phyloP scores from a whole-genome alignment of 805 yeast species.

The Cyberlindnera sargentensis region DNA sequence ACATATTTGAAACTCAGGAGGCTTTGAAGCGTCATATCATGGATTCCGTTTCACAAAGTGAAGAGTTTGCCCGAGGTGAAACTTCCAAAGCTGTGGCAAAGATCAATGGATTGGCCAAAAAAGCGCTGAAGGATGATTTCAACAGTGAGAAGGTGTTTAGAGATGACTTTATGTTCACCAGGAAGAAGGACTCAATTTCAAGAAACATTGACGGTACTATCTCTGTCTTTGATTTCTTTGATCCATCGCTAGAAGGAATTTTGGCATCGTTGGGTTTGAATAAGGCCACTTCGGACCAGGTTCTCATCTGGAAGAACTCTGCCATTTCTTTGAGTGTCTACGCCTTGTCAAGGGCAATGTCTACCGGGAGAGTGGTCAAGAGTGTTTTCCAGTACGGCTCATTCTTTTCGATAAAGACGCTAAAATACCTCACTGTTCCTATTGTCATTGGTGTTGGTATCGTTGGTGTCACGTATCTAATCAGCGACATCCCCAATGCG shows the following conservation, averaged over 20 bases:
- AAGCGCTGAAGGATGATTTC: slow-evolving; percentile 55
- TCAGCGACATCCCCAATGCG: slow-evolving; percentile 82
- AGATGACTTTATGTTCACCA: slow-evolving; percentile 76
- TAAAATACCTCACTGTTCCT: slow-evolving; percentile 49
- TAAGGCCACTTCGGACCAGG: slow-evolving; percentile 22
- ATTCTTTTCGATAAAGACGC: slow-evolving; percentile 27
- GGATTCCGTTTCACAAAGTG: slow-evolving; percentile 56
- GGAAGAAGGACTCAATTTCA: slow-evolving; percentile 54
- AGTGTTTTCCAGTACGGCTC: slow-evolving; percentile 31
- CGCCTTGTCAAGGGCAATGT: slow-evolving; percentile 22
- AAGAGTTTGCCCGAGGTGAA: slow-evolving; percentile 54
- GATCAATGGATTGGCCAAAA: slow-evolving; percentile 56
- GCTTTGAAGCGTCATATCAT: slow-evolving; percentile 61
- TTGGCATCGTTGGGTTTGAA: slow-evolving; percentile 24
- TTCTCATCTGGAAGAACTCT: slow-evolving; percentile 25
- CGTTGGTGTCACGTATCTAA: slow-evolving; percentile 52
- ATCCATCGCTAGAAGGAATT: slow-evolving; percentile 62
- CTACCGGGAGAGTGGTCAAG: slow-evolving; percentile 33
- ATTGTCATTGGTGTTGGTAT: slow-evolving; percentile 41
- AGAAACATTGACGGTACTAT: slow-evolving; percentile 54
- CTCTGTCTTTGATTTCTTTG: slow-evolving; percentile 68
- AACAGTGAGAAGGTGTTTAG: slow-evolving; percentile 54
- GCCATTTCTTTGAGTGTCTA: slow-evolving; percentile 24
- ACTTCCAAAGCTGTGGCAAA: slow-evolving; percentile 57
- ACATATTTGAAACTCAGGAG: slow-evolving; percentile 61